Percentiles rank a stretch among this genome's conserved stretches.
phyloP scores from a whole-genome alignment of 192 early-diverging fungal species.

The Podila verticillata region DNA sequence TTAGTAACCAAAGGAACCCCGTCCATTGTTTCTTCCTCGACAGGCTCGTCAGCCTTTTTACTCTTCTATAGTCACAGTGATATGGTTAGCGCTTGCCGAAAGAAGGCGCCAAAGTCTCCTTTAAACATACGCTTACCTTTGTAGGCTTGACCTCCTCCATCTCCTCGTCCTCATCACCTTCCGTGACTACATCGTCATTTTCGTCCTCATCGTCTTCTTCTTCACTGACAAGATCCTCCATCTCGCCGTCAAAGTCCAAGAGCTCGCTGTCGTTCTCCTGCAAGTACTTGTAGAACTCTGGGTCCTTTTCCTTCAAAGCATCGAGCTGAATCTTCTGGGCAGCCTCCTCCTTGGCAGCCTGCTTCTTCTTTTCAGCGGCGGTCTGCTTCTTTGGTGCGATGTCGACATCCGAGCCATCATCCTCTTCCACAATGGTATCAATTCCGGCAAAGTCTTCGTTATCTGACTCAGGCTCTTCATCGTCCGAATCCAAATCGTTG shows the following conservation, averaged over 20 bases:
- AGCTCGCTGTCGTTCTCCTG: constrained; percentile 86
- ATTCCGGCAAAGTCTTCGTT: constrained; percentile 61
- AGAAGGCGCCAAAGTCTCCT: too few species aligned
- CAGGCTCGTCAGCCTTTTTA: constrained; percentile 34
- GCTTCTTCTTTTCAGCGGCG: constrained; percentile 36
- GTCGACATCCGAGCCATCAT: constrained; percentile 50
- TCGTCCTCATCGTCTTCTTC: constrained; percentile 57
- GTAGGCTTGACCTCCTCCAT: constrained; percentile 31
- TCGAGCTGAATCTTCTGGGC: constrained; percentile 87
- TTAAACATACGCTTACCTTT: constrained; percentile 9
- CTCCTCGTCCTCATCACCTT: constrained; percentile 36
- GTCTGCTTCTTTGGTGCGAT: constrained; percentile 34
- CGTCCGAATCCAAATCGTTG: constrained; percentile 58
- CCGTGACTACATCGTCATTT: constrained; percentile 18
- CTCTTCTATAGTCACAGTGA: constrained; percentile 8
- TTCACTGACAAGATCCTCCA: constrained; percentile 56
- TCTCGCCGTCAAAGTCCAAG: constrained; percentile 76
- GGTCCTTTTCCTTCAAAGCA: constrained; percentile 85
- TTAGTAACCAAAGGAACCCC: constrained; percentile 67
- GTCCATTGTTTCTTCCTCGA: constrained; percentile 53
- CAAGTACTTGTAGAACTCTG: constrained; percentile 93
- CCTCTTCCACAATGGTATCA: constrained; percentile 67
- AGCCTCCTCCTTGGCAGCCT: constrained; percentile 54
- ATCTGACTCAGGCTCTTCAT: constrained; percentile 62
- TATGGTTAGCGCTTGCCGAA: neutral